These are phyloP conservation scores for Dicorynia guianensis DNA, from an alignment of 306 rosid species.

Conservation along the genomic window DNA sequence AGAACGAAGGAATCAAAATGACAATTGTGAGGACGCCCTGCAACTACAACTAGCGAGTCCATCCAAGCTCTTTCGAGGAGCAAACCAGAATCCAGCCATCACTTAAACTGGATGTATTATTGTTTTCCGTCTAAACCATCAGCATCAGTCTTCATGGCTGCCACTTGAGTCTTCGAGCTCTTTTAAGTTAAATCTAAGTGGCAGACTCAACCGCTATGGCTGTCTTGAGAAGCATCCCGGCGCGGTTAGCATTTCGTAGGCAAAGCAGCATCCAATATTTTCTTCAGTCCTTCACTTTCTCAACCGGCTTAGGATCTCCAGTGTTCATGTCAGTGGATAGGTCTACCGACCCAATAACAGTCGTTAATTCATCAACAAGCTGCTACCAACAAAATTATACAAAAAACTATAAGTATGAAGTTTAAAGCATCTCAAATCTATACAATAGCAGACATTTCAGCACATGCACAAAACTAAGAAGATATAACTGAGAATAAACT, in stretches of 20 bases:
- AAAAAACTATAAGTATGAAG: background rate
- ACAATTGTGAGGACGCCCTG: constrained; percentile 16
- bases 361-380: constrained; percentile 55
- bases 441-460: constrained; percentile 1
- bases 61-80: constrained; percentile 18
- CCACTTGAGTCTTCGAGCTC: constrained; percentile 23
- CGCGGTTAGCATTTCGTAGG: background rate
- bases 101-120: background rate
- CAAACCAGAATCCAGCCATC: constrained; percentile 31
- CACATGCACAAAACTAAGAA: background rate
- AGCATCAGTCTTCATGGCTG: constrained; percentile 30
- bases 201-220: constrained; percentile 32
- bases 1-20: constrained; percentile 42
- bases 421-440: constrained; percentile 24
- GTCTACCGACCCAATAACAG: constrained; percentile 56
- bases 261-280: constrained; percentile 25
- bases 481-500: constrained; percentile 3
- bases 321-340: constrained; percentile 49
- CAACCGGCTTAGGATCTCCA: constrained; percentile 42
- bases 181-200: constrained; percentile 18
- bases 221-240: constrained; percentile 16
- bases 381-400: constrained; percentile 48
- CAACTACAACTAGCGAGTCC: constrained; percentile 12
- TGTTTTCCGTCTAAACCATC: constrained; percentile 27
- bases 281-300: constrained; percentile 49